Conservation (phyloP, 192 early-diverging fungal species). For the Podila horticola region DNA sequence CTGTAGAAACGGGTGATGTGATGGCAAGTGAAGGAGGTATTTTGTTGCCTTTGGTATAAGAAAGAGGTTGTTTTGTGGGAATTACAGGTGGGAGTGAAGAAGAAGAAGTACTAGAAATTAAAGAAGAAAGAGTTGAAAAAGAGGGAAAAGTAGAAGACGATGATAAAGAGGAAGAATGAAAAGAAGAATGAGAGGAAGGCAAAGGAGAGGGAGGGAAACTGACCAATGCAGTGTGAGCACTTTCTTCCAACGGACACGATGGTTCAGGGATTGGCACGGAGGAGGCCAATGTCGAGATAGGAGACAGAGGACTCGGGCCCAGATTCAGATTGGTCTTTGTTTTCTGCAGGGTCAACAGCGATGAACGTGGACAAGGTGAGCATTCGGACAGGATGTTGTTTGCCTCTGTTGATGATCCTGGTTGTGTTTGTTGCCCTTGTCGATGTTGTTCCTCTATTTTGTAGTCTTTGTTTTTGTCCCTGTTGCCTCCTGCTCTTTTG, state of each 20-base stretch:
- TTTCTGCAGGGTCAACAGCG: neutral
- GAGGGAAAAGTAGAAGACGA: neutral
- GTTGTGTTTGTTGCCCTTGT: neutral
- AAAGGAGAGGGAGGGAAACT: neutral
- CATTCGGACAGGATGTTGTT: neutral
- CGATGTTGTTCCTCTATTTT: neutral
- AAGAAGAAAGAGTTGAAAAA: conserved; percentile 2
- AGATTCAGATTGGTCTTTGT: neutral
- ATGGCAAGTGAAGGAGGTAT: neutral
- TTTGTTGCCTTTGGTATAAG: neutral
- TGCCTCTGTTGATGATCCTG: neutral
- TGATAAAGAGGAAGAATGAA: neutral
- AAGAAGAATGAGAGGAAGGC: neutral
- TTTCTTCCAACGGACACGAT: neutral
- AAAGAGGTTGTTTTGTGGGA: neutral
- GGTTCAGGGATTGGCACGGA: neutral
- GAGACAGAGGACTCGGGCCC: too few species aligned
- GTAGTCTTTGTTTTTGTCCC: neutral
- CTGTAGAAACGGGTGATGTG: neutral
- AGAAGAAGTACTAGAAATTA: conserved; percentile 2
- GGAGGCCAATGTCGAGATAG: neutral
- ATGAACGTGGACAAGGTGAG: conserved; percentile 8
- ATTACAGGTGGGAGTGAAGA: neutral
- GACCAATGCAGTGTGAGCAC: neutral
- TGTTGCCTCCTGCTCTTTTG: neutral